Percentiles rank a stretch among this genome's conserved stretches.
phyloP scores from a whole-genome alignment of 805 yeast genomes.

The Teunomyces kruisii region DNA sequence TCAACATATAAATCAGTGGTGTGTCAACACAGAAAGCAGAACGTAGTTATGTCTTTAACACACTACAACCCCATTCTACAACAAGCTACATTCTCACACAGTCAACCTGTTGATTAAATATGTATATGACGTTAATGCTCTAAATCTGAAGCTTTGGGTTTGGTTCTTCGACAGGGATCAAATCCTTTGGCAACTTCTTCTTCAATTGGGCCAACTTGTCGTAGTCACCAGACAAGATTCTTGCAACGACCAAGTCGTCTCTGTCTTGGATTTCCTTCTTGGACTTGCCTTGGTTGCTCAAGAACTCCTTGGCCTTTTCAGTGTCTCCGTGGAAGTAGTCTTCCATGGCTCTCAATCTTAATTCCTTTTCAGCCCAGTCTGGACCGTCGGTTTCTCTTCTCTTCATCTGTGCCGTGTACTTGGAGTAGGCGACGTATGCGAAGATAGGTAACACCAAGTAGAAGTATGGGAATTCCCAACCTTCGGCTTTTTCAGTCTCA shows the following conservation, averaged over 20 bases:
- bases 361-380: constrained; percentile 84
- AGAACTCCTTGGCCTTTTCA: constrained; percentile 52
- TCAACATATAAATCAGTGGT: no score
- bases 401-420: constrained; percentile 44
- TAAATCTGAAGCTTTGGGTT: constrained; percentile 36
- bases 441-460: constrained; percentile 72
- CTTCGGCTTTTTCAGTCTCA: constrained; percentile 70
- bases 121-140: constrained; percentile 5
- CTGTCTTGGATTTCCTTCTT: constrained; percentile 59
- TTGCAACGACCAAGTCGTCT: constrained; percentile 76
- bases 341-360: constrained; percentile 72
- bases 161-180: constrained; percentile 24
- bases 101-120: background rate
- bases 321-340: constrained; percentile 55
- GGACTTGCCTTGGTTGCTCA: constrained; percentile 52
- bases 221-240: constrained; percentile 82
- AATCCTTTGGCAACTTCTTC: constrained; percentile 44
- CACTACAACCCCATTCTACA: no score
- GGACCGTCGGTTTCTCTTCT: constrained; percentile 44
- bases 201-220: constrained; percentile 64
- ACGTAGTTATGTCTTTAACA: no score
- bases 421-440: constrained; percentile 52
- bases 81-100: background rate
- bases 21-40: no score
- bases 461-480: constrained; percentile 80